Evolutionary conservation across 2,329 filamentous ascomycete species (phyloP).

Genomic region (Phaeophleospora eucalypticola): DNA sequence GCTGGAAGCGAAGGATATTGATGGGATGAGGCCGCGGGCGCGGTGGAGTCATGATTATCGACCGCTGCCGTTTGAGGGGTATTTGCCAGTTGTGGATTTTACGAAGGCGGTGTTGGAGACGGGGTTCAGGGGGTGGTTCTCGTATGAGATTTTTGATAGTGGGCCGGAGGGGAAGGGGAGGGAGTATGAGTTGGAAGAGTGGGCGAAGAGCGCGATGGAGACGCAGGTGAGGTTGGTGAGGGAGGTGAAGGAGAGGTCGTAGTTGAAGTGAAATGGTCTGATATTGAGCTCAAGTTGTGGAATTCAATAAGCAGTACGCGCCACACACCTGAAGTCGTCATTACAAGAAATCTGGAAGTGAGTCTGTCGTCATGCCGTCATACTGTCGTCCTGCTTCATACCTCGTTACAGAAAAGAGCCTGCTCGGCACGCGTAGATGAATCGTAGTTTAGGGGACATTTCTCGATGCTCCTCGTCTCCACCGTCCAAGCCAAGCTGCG

Average conservation of each 20-base stretch:
- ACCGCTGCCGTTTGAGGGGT: slow-evolving; percentile 66
- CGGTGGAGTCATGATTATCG: slow-evolving; percentile 69
- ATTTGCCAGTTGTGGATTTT: slow-evolving; percentile 64
- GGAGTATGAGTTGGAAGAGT: slow-evolving; percentile 46
- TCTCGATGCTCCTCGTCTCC: no score
- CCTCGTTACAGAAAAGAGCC: no score
- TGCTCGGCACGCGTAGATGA: no score
- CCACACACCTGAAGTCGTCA: no score
- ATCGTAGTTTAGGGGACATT: no score
- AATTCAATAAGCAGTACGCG: no score
- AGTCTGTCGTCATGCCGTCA: no score
- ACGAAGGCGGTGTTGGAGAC: slow-evolving; percentile 62
- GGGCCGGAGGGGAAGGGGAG: slow-evolving; percentile 52
- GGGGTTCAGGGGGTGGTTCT: slow-evolving; percentile 64
- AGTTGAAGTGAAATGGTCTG: no score
- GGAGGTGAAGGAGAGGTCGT: not conserved
- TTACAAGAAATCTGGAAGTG: no score
- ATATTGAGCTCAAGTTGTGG: no score
- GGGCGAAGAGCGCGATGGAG: slow-evolving; percentile 29
- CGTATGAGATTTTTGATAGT: slow-evolving; percentile 66
- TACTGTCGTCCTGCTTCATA: no score
- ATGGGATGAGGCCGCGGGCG: slow-evolving; percentile 57
- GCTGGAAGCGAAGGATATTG: slow-evolving; percentile 48
- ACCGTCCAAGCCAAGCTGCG: no score
- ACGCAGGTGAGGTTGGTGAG: slow-evolving; percentile 39